phyloP scores from a whole-genome alignment of 2,329 filamentous ascomycete species.

The Aspergillus neotritici region DNA sequence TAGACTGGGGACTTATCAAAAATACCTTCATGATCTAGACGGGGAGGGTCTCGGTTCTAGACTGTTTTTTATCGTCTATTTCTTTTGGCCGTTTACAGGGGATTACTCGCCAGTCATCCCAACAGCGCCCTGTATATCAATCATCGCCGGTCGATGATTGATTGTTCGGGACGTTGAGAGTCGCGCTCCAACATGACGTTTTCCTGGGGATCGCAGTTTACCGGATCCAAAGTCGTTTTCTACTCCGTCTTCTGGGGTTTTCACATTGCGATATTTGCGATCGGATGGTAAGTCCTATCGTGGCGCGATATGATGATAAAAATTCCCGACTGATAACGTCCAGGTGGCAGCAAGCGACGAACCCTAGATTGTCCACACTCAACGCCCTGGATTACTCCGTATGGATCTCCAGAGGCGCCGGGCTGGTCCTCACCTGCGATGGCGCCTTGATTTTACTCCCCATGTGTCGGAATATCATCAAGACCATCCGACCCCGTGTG shows the following conservation, averaged over 20 bases:
- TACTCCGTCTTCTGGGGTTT: conserved; percentile 74
- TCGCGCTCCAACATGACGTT: conserved; percentile 43
- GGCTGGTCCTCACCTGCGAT: conserved; percentile 77
- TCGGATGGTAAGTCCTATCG: conserved; percentile 65
- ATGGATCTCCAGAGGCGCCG: conserved; percentile 92
- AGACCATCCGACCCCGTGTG: conserved; percentile 78
- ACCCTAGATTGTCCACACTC: conserved; percentile 65
- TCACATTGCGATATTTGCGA: conserved; percentile 72
- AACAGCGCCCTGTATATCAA: background rate
- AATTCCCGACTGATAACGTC: conserved; percentile 19
- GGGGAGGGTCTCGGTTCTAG: too few species aligned
- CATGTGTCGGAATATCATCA: conserved; percentile 87
- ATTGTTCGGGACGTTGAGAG: background rate
- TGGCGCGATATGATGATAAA: background rate
- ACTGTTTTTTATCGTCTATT: too few species aligned
- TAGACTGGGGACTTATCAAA: too few species aligned
- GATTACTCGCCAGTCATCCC: too few species aligned
- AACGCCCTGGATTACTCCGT: conserved; percentile 84
- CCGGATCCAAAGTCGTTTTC: conserved; percentile 66
- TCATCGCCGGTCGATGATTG: conserved; percentile 19
- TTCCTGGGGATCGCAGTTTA: conserved; percentile 53
- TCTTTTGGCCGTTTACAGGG: too few species aligned
- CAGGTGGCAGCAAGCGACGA: conserved; percentile 72
- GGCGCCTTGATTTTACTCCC: conserved; percentile 82
- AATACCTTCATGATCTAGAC: too few species aligned